A percentile compares a stretch with the other conserved stretches of the same genome.
These are phyloP conservation scores for Parastagonospora avenae DNA, from an alignment of 2,329 filamentous ascomycete genomes.

Conservation along the genomic window DNA sequence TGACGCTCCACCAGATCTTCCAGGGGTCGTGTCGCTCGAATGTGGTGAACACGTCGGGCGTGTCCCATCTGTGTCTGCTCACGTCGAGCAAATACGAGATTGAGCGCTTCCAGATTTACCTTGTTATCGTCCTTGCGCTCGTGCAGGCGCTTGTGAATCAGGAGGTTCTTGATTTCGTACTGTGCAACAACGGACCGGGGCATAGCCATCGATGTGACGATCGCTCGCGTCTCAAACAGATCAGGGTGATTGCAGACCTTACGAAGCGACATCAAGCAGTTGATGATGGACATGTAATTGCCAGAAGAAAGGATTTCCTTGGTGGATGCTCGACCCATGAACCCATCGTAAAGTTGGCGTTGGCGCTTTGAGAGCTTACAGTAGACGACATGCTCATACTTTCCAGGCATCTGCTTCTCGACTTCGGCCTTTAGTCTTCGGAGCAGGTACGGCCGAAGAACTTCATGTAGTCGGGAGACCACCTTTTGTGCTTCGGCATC, in stretches of 20 bases:
- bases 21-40: slow-evolving; percentile 70
- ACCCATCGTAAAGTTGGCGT: slow-evolving; percentile 93
- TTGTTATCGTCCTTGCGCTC: slow-evolving; percentile 64
- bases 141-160: slow-evolving; percentile 71
- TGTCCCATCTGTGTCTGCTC: slow-evolving; percentile 65
- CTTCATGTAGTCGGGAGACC: slow-evolving; percentile 91
- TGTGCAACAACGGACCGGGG: slow-evolving; percentile 74
- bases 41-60: slow-evolving; percentile 43
- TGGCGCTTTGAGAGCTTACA: slow-evolving; percentile 95
- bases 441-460: slow-evolving; percentile 88
- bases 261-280: slow-evolving; percentile 94
- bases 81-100: slow-evolving; percentile 73
- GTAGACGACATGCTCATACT: slow-evolving; percentile 96
- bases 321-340: slow-evolving; percentile 88
- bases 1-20: slow-evolving; percentile 75
- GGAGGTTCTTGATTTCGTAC: slow-evolving; percentile 73
- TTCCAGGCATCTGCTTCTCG: slow-evolving; percentile 98
- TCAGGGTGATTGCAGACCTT: slow-evolving; percentile 99
- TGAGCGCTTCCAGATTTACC: slow-evolving; percentile 77
- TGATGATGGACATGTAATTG: slow-evolving; percentile 97
- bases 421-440: slow-evolving; percentile 93
- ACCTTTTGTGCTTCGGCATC: slow-evolving; percentile 92
- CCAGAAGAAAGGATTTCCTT: slow-evolving; percentile 86
- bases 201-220: slow-evolving; percentile 97
- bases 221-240: slow-evolving; percentile 91